Percentiles rank a stretch among this genome's conserved stretches.
Conservation (phyloP, 1,284 basidiomycete genomes). For the Cutaneotrichosporon sp. region DNA sequence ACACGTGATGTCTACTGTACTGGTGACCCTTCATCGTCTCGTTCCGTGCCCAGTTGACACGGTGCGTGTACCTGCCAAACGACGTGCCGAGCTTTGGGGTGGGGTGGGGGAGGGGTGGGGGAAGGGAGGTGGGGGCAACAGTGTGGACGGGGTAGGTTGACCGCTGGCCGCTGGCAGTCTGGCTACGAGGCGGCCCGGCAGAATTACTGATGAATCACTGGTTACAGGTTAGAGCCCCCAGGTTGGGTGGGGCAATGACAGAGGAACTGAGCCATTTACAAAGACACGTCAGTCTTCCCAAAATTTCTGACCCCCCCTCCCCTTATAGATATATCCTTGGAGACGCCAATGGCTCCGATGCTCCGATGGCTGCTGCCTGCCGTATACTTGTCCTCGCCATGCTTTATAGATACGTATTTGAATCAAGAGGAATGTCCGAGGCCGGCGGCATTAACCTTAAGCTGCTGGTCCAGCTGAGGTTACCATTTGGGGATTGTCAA, state of each 20-base stretch:
- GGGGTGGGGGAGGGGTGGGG: no score
- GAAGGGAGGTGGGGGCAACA: background rate
- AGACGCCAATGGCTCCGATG: background rate
- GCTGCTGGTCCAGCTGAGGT: background rate
- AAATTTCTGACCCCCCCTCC: background rate
- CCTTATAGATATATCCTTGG: background rate
- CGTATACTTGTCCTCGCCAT: background rate
- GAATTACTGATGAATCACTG: no score
- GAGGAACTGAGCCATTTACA: background rate
- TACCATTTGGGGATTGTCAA: no score
- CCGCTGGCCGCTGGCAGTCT: no score
- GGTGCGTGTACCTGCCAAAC: background rate
- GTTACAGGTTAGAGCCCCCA: no score
- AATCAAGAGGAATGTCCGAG: background rate
- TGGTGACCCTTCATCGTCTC: background rate
- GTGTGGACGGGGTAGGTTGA: no score
- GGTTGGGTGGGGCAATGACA: background rate
- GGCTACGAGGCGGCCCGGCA: no score
- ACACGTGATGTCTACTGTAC: background rate
- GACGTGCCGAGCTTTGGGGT: background rate
- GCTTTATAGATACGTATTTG: background rate
- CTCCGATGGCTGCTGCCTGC: background rate
- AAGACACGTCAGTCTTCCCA: background rate
- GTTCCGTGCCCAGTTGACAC: conserved; percentile 1
- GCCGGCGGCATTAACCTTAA: background rate